Conservation (phyloP, 768 basidiomycete genomes). For the Boletus reticuloceps region DNA sequence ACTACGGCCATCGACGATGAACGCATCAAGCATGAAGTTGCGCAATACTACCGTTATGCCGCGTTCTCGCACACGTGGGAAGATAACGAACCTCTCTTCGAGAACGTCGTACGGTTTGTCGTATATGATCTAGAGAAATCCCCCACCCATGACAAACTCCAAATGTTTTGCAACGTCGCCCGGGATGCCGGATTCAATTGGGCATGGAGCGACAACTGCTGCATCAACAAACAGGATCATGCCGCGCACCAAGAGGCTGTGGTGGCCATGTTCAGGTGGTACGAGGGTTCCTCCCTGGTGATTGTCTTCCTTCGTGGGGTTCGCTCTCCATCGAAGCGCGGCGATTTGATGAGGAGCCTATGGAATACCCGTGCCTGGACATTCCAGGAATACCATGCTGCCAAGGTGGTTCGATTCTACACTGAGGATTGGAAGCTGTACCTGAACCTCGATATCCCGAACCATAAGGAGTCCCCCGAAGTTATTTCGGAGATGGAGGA, state of each 20-base stretch:
- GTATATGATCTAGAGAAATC: background rate
- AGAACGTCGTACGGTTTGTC: background rate
- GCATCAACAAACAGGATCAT: background rate
- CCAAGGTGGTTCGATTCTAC: background rate
- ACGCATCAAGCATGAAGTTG: background rate
- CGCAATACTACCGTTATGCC: background rate
- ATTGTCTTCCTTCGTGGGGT: background rate
- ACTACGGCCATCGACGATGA: background rate
- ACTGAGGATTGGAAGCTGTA: background rate
- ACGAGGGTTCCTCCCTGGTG: background rate
- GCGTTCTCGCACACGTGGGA: background rate
- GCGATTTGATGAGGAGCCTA: background rate
- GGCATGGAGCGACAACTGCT: background rate
- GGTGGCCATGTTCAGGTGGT: background rate
- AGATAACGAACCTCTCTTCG: background rate
- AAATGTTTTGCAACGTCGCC: too few relatives aligned
- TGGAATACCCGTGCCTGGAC: background rate
- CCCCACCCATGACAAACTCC: too few relatives aligned
- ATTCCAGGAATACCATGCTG: background rate
- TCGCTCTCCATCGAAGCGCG: background rate
- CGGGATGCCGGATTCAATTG: too few relatives aligned
- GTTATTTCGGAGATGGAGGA: background rate
- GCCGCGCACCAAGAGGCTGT: background rate
- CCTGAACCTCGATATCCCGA: background rate
- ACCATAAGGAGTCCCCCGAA: background rate